Evolutionary conservation across 2,329 filamentous ascomycete species (phyloP), one percentile per base, ranked within the genome.

Genomic region (Penicillium sumatraense): DNA sequence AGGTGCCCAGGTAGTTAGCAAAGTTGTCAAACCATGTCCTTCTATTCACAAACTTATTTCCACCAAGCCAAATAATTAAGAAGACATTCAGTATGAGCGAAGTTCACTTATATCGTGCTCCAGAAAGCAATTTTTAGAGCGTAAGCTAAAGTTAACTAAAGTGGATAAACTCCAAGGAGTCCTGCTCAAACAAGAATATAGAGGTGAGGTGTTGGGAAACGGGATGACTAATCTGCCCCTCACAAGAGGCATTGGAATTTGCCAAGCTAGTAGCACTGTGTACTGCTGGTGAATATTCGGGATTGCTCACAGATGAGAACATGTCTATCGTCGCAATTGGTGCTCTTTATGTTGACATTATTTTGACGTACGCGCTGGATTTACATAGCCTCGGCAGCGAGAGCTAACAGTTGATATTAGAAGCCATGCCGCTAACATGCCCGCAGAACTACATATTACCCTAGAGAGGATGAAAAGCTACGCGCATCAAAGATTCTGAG

Each of bases 281-380:
- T n/a, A n/a, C n/a, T n/a, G 31, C 31, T 35, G 26, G 26, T 29
- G 26, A 11, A 29, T 29, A 29, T 9, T n/a, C n/a, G n/a, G n/a
- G n/a, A n/a, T n/a, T n/a, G n/a, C n/a, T n/a, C n/a, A n/a, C n/a
- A n/a, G 33, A 14, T 18, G 24, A 27, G 14, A 49, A 23, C 27
- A 81, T 80, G 72, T 82, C 84, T 60, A 77, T 90, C 57, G 75
- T 89, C 49, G 81, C 86, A 42, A 79, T 88, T 41, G 88, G 88
- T 20, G 86, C 86, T 23, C 88, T 86, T 62, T 90, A 90, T 73
- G 74, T 89, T 33, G 88, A 90, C 71, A 90, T 86, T 1, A 88
- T 90, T 55, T 77, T 89, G 36, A 86, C 80, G 86, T 82, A 76
- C 72, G 74, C 21, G 9, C 2, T 7, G 13, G 14, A 71, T 48